phyloP scores from a whole-genome alignment of 2,329 filamentous ascomycete genomes.

The Botryotinia narcissicola region DNA sequence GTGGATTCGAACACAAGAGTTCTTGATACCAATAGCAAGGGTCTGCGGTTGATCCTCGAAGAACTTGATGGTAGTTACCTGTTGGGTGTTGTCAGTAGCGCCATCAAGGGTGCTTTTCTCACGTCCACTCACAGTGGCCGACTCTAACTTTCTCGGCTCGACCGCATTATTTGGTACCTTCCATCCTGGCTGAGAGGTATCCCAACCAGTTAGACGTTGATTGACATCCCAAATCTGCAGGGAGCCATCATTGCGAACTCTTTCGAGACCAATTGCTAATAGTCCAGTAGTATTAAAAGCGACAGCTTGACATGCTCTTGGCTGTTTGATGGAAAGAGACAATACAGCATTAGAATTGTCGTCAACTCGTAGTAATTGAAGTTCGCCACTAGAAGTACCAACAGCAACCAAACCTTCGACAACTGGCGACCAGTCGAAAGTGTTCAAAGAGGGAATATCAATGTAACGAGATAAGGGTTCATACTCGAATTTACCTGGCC shows the following conservation, averaged over 20 bases:
- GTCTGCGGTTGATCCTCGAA: conserved; percentile 75
- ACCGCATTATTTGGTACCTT: conserved; percentile 28
- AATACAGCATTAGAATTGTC: conserved; percentile 63
- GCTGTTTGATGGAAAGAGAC: conserved; percentile 70
- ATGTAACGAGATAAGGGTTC: conserved; percentile 57
- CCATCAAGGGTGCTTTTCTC: neutral
- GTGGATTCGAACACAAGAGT: conserved; percentile 71
- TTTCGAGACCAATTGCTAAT: conserved; percentile 75
- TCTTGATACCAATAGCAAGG: conserved; percentile 72
- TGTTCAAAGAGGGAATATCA: conserved; percentile 61
- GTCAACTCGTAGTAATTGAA: conserved; percentile 71
- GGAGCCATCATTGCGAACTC: conserved; percentile 77
- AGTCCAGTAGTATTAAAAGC: conserved; percentile 72
- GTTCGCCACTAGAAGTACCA: conserved; percentile 71
- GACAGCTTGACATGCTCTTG: conserved; percentile 76
- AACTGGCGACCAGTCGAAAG: conserved; percentile 65
- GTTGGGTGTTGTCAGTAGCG: conserved; percentile 52
- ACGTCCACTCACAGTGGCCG: conserved; percentile 18
- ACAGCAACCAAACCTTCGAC: conserved; percentile 68
- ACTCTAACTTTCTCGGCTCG: conserved; percentile 59
- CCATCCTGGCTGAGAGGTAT: conserved; percentile 48
- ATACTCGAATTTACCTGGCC: conserved; percentile 55
- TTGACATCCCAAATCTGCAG: conserved; percentile 81
- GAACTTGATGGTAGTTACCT: conserved; percentile 81
- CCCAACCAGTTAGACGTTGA: conserved; percentile 51